Conservation (phyloP, 148 eudicot genomes). For the Arbutus unedo region DNA sequence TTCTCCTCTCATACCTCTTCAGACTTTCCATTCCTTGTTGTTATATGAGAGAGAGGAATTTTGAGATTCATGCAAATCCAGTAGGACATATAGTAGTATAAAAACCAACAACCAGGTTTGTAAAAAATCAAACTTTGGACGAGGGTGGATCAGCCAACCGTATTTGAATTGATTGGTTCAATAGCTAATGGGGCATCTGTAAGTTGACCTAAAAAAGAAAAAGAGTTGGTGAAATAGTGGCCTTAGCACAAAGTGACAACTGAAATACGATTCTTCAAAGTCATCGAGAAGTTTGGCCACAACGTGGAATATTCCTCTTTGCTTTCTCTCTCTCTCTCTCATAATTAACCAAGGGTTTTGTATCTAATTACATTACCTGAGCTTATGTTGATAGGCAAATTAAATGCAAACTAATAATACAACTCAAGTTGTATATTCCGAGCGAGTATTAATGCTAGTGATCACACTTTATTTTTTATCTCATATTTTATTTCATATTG, state of each 20-base stretch:
- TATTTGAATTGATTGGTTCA: background rate
- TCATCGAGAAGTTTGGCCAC: background rate
- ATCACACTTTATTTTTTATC: no score
- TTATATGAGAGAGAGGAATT: background rate
- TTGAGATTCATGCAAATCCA: background rate
- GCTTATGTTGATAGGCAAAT: no score
- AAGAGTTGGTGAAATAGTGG: background rate
- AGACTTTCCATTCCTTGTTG: conserved; percentile 25
- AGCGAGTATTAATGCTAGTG: no score
- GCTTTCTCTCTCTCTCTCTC: no score
- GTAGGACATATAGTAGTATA: no score
- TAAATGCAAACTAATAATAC: no score
- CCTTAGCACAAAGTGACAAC: background rate
- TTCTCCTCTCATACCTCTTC: conserved; percentile 42
- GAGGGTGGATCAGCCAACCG: background rate
- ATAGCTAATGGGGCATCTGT: background rate
- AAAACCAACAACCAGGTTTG: background rate
- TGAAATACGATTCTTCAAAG: background rate
- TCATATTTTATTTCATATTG: no score
- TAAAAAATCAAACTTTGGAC: background rate
- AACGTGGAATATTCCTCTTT: background rate
- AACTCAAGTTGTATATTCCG: no score
- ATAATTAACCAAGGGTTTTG: no score
- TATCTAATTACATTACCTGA: no score
- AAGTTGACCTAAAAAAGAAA: background rate